Evolutionary conservation across 2,329 filamentous ascomycete species (phyloP), one percentile per base, ranked within the genome.

Genomic region (Trichoderma brevicompactum): DNA sequence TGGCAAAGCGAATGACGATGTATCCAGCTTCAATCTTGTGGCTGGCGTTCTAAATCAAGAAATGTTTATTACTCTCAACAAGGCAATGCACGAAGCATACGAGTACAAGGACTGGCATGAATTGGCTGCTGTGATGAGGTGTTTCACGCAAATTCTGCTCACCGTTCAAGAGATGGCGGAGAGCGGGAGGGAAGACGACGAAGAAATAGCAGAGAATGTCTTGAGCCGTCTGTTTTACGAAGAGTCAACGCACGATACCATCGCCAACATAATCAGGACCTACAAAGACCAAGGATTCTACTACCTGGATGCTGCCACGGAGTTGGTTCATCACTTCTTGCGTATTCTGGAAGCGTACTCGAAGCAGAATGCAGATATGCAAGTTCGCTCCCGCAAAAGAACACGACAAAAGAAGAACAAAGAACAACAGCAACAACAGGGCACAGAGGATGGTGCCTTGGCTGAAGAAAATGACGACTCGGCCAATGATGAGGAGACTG

Each of bases 161-260:
- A 97, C 94, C 0, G 90, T 98, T 2, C 93, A 97, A 72, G 92
- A 96, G 67, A 98, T 99, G 94, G 83, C 89, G 1, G 87, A 91
- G 53, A 95, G 92, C 1, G 84, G 86, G 0, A 85, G 92, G 36
- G 94, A 97, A 68, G 94, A 97, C n/a, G 92, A 99, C 70, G 91
- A 96, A 74, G 95, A 98, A 71, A 98, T 99, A 75, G 94, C 95
- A 0, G 94, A 99, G 75, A 99, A 99, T 71, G 97, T 96, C 12
- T 87, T 97, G 60, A 96, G 91, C 72, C 92, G 94, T 67, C 92
- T 99, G n/a, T 99, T 99, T 76, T 99, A 99, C 78, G 95, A 99
- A 77, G 93, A 98, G 74, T 87, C 92, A 0, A 97, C 94, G 0
- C 94, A 99, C 73, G 94, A 99, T 68, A 85, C 91, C 28, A 86